These are phyloP conservation scores for Saraca asoca DNA, from an alignment of 331 rosid species.

Conservation along the genomic window DNA sequence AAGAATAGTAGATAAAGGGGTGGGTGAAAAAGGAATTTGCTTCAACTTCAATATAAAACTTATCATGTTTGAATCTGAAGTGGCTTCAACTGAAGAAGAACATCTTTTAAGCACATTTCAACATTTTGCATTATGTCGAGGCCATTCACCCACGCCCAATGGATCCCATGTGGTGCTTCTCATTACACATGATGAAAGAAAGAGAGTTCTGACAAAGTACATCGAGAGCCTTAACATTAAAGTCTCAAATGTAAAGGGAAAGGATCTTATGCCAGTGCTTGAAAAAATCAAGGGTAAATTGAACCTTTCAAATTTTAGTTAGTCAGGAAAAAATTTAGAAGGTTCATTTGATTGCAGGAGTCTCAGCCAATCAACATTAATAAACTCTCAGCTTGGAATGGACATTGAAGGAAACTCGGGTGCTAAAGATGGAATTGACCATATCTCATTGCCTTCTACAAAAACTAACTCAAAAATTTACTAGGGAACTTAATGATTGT, in stretches of 20 bases:
- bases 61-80: constrained; percentile 3
- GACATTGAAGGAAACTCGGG: background rate
- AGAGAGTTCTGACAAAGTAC: constrained; percentile 20
- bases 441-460: background rate
- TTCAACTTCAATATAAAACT: constrained; percentile 34
- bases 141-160: constrained; percentile 10
- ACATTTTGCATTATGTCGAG: constrained; percentile 19
- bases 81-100: constrained; percentile 21
- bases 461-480: constrained; percentile 23
- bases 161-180: constrained; percentile 35
- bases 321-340: constrained; percentile 12
- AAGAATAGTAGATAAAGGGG: constrained; percentile 34
- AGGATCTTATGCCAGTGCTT: constrained; percentile 17
- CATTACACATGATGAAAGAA: constrained; percentile 22
- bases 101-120: constrained; percentile 9
- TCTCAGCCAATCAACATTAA: background rate
- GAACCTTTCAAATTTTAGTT: constrained; percentile 25
- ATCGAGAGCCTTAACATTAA: constrained; percentile 31
- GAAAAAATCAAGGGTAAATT: constrained; percentile 27
- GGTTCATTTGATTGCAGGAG: background rate
- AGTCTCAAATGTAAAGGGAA: constrained; percentile 17
- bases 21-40: constrained; percentile 38
- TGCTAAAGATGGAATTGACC: constrained; percentile 22
- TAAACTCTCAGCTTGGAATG: background rate
- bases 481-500: constrained; percentile 26